phyloP scores from a whole-genome alignment of 2,329 filamentous ascomycete genomes.

The Xylariales sp. region DNA sequence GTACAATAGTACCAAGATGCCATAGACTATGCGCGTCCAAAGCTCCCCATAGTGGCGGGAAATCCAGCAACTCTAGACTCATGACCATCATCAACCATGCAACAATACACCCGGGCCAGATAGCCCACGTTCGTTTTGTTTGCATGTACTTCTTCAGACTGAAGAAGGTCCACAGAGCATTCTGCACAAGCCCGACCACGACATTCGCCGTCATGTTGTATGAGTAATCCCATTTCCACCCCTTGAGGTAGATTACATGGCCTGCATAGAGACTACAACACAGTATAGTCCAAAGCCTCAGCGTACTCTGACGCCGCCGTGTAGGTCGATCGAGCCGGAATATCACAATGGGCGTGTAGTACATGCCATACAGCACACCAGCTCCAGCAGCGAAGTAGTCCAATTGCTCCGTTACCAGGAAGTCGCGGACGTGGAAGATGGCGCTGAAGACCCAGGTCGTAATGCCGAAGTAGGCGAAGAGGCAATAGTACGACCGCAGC shows the following conservation, averaged over 20 bases:
- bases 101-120: constrained; percentile 86
- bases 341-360: constrained; percentile 75
- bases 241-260: constrained; percentile 80
- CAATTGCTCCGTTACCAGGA: constrained; percentile 78
- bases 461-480: constrained; percentile 76
- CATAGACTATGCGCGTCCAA: constrained; percentile 93
- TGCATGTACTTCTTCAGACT: constrained; percentile 69
- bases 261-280: constrained; percentile 67
- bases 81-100: constrained; percentile 90
- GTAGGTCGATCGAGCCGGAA: constrained; percentile 69
- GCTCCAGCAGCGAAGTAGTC: constrained; percentile 95
- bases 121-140: constrained; percentile 71
- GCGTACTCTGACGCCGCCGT: constrained; percentile 40
- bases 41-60: constrained; percentile 75
- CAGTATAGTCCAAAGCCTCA: constrained; percentile 70
- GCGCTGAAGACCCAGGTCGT: constrained; percentile 83
- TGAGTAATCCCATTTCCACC: constrained; percentile 88
- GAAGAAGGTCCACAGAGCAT: constrained; percentile 82
- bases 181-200: constrained; percentile 71
- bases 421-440: constrained; percentile 90
- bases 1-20: constrained; percentile 89
- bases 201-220: constrained; percentile 99
- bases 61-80: constrained; percentile 94
- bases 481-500: constrained; percentile 73
- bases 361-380: constrained; percentile 85